A percentile compares a stretch with the other conserved stretches of the same genome.
These are phyloP conservation scores for Panaeolus papilionaceus DNA, from an alignment of 768 basidiomycete genomes.

Conservation along the genomic window DNA sequence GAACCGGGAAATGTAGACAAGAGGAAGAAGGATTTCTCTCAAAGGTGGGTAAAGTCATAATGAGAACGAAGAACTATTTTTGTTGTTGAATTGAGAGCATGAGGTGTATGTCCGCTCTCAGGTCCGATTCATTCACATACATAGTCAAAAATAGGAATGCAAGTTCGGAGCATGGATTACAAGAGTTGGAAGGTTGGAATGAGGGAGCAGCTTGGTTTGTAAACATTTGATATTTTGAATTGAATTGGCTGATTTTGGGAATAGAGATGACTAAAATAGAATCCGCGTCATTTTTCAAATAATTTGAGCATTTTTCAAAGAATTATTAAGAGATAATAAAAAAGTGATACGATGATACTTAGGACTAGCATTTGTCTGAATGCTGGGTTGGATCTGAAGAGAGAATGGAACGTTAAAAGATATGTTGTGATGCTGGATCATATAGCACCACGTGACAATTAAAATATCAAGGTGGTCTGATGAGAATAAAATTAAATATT, in stretches of 20 bases:
- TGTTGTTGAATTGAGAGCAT: too few species aligned
- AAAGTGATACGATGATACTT: too few species aligned
- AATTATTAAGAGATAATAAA: too few species aligned
- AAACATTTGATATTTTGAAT: not conserved
- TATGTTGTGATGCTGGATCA: not conserved
- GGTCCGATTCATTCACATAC: too few species aligned
- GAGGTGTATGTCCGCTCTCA: too few species aligned
- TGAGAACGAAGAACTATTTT: not conserved
- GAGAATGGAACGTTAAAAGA: not conserved
- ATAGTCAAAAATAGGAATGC: too few species aligned
- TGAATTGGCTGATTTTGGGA: not conserved
- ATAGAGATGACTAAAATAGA: constrained; percentile 1
- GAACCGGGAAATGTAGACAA: too few species aligned
- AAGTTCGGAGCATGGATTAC: not conserved
- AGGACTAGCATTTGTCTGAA: not conserved
- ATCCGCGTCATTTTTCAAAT: not conserved
- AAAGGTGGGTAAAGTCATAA: not conserved
- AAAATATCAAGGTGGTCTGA: constrained; percentile 7
- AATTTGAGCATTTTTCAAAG: not conserved
- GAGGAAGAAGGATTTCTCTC: not conserved
- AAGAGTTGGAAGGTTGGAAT: too few species aligned
- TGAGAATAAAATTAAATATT: not conserved
- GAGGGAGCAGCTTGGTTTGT: not conserved
- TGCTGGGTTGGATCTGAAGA: not conserved
- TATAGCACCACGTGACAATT: not conserved